Base-by-base conservation (phyloP, 2,329 filamentous ascomycete genomes). In the Paecilomyces fulvus region DNA sequence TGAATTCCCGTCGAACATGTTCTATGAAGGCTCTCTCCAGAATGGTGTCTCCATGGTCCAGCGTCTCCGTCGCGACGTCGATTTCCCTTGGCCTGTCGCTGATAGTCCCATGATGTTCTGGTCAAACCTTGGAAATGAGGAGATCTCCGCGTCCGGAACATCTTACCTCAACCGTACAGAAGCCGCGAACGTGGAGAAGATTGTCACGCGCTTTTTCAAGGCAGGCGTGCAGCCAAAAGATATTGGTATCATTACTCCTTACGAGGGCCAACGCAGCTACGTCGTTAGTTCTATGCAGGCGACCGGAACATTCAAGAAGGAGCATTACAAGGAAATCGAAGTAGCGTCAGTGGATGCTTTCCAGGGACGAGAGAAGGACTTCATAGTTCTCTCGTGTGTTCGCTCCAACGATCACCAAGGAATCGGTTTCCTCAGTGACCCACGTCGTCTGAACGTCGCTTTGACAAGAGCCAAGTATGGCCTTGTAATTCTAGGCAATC, bases 51-150 rank as follows among this genome's bases (percentile, higher is more conserved):
- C 92, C 0, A 89, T 89, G 70, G 86, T 90, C 63, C 88, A 95
- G 68, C 87, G 94, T 59, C 81, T 97, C 61, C 87, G 92, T 60
- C 88, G 88, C 62, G 92, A 99, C 65, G 90, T 99, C 28, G 94
- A 99, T 73, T 99, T 99, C 72, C 94, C 94, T 11, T 99, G 94
- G 94, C 94, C 94, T 2, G 90, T 96, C 30, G 84, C 80, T 20
- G 92, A 97, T 70, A 90, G 86, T 64, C 94, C 94, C 2, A 99
- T 99, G 94, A 97, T 97, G 94, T 99, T 99, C 77, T 99, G 94
- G 94, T 95, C 91, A 25, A 99, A 99, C 70, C 79, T 96, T 55
- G 94, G 94, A 58, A 95, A 95, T 58, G 94, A 99, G 73, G 94
- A 99, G 73, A 99, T 99, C 53, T 96, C 92, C 6, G 94, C 94